Conservation (phyloP, 1,284 basidiomycete genomes). For the Pterula multifida region DNA sequence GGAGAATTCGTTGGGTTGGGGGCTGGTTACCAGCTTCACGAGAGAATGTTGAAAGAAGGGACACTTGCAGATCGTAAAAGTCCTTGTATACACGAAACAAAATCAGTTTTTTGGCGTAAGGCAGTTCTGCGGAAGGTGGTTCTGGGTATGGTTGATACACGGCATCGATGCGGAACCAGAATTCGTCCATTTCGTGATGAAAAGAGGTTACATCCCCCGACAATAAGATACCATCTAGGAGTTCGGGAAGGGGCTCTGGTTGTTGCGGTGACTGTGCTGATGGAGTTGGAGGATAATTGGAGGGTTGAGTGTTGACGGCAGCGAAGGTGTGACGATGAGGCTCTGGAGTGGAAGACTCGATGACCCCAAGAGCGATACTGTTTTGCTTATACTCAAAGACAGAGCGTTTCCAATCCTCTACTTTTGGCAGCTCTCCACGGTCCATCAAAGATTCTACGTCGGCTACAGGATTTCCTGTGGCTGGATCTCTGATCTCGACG, state of each 20-base stretch:
- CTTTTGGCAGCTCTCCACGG: slow-evolving; percentile 78
- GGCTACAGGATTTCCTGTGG: slow-evolving; percentile 64
- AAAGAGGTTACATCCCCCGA: slow-evolving; percentile 91
- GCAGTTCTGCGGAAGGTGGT: slow-evolving; percentile 37
- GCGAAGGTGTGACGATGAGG: slow-evolving; percentile 22
- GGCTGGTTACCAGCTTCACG: slow-evolving; percentile 75
- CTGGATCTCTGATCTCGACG: slow-evolving; percentile 90
- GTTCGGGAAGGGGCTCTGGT: slow-evolving; percentile 10
- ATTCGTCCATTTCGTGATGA: slow-evolving; percentile 92
- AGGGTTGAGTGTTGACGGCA: slow-evolving; percentile 18
- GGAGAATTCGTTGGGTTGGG: slow-evolving; percentile 64
- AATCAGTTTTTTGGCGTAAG: slow-evolving; percentile 70
- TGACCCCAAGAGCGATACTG: slow-evolving; percentile 86
- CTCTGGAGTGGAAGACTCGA: slow-evolving; percentile 52
- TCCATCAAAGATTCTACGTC: slow-evolving; percentile 76
- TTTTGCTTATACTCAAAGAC: slow-evolving; percentile 94
- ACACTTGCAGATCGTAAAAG: slow-evolving; percentile 96
- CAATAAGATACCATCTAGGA: slow-evolving; percentile 77
- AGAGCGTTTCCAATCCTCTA: slow-evolving; percentile 97
- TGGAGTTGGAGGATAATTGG: slow-evolving; percentile 13
- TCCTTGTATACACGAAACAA: slow-evolving; percentile 96
- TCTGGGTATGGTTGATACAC: slow-evolving; percentile 73
- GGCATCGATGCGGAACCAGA: slow-evolving; percentile 94
- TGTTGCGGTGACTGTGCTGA: slow-evolving; percentile 8
- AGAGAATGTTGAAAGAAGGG: slow-evolving; percentile 78